Evolutionary conservation across 192 early-diverging fungal species (phyloP).

Genomic region (Glomus cerebriforme): DNA sequence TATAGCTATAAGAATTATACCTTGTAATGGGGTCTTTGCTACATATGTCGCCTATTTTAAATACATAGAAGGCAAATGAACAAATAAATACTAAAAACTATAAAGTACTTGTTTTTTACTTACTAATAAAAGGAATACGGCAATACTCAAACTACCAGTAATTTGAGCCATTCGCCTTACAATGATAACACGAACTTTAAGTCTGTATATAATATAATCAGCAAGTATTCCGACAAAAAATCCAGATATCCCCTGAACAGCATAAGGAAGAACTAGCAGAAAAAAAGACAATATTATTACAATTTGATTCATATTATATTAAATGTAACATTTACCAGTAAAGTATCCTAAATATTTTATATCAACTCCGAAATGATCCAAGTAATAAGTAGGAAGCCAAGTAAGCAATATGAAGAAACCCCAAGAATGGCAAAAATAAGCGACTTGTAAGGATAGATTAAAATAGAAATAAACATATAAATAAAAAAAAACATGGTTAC

Average conservation of each 20-base stretch:
- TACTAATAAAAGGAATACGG: conserved; percentile 32
- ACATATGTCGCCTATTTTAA: conserved; percentile 26
- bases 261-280: conserved; percentile 26
- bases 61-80: too few relatives aligned
- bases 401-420: conserved; percentile 43
- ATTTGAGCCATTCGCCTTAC: conserved; percentile 34
- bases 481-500: too few relatives aligned
- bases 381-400: conserved; percentile 44
- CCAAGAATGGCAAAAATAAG: conserved; percentile 33
- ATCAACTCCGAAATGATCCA: conserved; percentile 41
- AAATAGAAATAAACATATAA: too few relatives aligned
- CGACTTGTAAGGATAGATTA: too few relatives aligned
- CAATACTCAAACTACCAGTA: conserved; percentile 35
- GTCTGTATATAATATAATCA: conserved; percentile 36
- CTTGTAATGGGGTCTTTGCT: conserved; percentile 31
- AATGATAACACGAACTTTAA: conserved; percentile 29
- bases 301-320: too few relatives aligned
- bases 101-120: background rate
- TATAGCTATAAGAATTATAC: conserved; percentile 36
- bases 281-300: too few relatives aligned
- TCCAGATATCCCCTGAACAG: conserved; percentile 34
- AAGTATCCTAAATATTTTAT: conserved; percentile 43
- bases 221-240: conserved; percentile 36
- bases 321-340: conserved; percentile 31
- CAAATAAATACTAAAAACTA: background rate